These are phyloP conservation scores for Glycine latifolia DNA, from an alignment of 306 rosid species.

Conservation along the genomic window DNA sequence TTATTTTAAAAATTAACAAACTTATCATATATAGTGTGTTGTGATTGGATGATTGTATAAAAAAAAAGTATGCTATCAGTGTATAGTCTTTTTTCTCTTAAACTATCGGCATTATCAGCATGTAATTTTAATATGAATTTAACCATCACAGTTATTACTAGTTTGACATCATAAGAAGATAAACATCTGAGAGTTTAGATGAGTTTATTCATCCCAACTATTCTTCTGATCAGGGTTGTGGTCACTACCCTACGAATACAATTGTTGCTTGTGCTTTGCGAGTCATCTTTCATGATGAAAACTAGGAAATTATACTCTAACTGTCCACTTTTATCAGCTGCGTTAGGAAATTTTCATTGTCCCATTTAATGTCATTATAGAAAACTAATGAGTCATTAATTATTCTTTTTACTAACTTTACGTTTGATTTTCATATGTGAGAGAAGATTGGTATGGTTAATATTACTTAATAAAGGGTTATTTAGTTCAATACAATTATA, in stretches of 20 bases:
- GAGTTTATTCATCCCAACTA: conserved; percentile 4
- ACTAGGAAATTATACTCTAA: not conserved
- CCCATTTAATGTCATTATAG: not conserved
- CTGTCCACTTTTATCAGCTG: not conserved
- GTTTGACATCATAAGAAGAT: not conserved
- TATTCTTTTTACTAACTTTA: not conserved
- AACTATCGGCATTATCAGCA: conserved; percentile 1
- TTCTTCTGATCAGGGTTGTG: not conserved
- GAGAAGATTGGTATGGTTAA: not conserved
- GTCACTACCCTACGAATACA: not conserved
- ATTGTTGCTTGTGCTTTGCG: conserved; percentile 1
- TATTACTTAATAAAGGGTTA: not conserved
- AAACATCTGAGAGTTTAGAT: not conserved
- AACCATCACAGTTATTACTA: not conserved
- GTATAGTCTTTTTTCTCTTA: too few relatives aligned
- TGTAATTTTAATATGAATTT: not conserved
- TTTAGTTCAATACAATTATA: too few relatives aligned
- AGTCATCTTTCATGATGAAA: conserved; percentile 3
- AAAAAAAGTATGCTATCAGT: too few relatives aligned
- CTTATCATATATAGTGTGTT: too few relatives aligned
- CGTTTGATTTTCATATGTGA: not conserved
- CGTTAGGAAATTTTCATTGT: not conserved
- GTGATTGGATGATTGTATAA: too few relatives aligned
- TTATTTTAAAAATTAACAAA: too few relatives aligned
- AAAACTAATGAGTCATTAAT: not conserved